phyloP scores from a whole-genome alignment of 1,284 basidiomycete genomes.

The Hemileccinum hortonii region DNA sequence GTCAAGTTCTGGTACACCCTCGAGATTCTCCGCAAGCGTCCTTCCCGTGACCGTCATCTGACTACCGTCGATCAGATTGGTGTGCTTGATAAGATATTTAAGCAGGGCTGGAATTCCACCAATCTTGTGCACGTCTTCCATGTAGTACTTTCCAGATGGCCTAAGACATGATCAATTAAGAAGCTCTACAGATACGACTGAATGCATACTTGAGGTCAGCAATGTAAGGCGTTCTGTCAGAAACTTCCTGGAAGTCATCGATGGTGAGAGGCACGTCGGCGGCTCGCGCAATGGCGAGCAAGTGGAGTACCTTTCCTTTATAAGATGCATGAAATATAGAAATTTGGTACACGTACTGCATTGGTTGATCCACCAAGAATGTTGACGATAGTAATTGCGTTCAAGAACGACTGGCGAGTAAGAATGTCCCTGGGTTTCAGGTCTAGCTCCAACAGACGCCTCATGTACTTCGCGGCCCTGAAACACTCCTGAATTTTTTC shows the following conservation, averaged over 20 bases:
- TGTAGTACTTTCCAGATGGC: slow-evolving; percentile 92
- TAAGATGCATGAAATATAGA: background rate
- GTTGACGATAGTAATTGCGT: slow-evolving; percentile 84
- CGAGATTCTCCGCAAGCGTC: slow-evolving; percentile 90
- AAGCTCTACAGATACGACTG: background rate
- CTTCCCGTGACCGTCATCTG: slow-evolving; percentile 94
- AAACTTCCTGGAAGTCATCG: slow-evolving; percentile 90
- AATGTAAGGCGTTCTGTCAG: slow-evolving; percentile 89
- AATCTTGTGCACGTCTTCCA: slow-evolving; percentile 94
- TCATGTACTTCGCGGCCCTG: slow-evolving; percentile 80
- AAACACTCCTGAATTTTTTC: slow-evolving; percentile 87
- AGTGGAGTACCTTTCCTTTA: slow-evolving; percentile 71
- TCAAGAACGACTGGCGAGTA: slow-evolving; percentile 87
- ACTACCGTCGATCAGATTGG: slow-evolving; percentile 85
- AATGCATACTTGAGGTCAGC: slow-evolving; percentile 79
- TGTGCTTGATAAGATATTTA: slow-evolving; percentile 87
- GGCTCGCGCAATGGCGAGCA: slow-evolving; percentile 91
- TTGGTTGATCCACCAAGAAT: slow-evolving; percentile 92
- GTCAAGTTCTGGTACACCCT: slow-evolving; percentile 72
- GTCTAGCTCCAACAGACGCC: slow-evolving; percentile 79
- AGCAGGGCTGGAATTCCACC: slow-evolving; percentile 84
- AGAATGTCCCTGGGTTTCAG: slow-evolving; percentile 92
- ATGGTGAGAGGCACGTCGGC: slow-evolving; percentile 86
- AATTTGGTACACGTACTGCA: slow-evolving; percentile 52
- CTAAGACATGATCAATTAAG: slow-evolving; percentile 35